Conservation (phyloP, 1,284 basidiomycete genomes). For the Apiotrichum mycotoxinovorans region DNA sequence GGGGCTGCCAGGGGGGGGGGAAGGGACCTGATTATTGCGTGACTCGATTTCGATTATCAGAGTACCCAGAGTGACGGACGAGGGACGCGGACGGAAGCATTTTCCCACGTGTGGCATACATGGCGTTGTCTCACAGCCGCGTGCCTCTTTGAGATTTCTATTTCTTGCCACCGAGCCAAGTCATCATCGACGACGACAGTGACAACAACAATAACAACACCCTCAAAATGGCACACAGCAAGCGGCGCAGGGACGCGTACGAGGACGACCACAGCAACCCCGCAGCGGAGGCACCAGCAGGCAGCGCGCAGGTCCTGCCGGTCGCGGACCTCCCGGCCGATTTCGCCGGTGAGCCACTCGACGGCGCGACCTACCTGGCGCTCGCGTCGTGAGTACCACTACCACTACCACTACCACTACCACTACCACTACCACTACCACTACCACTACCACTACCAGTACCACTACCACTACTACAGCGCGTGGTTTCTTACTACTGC, state of each 20-base stretch:
- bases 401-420: not conserved
- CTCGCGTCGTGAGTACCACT: constrained; percentile 30
- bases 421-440: not conserved
- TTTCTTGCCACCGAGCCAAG: no score
- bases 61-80: no score
- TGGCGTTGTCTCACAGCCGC: not conserved
- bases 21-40: no score
- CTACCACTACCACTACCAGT: no score
- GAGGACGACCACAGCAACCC: constrained; percentile 6
- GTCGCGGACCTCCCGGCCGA: constrained; percentile 33
- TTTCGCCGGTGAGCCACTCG: constrained; percentile 32
- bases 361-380: constrained; percentile 41
- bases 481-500: no score
- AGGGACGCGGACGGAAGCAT: not conserved
- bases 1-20: no score
- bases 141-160: not conserved
- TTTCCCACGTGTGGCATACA: not conserved
- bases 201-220: not conserved
- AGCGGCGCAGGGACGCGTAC: constrained; percentile 6
- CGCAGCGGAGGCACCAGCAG: not conserved
- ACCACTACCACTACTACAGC: no score
- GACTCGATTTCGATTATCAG: not conserved
- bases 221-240: constrained; percentile 3
- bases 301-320: constrained; percentile 28
- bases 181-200: no score